Base-by-base conservation (phyloP, 2,329 filamentous ascomycete genomes). In the Tolypocladium amazonense region DNA sequence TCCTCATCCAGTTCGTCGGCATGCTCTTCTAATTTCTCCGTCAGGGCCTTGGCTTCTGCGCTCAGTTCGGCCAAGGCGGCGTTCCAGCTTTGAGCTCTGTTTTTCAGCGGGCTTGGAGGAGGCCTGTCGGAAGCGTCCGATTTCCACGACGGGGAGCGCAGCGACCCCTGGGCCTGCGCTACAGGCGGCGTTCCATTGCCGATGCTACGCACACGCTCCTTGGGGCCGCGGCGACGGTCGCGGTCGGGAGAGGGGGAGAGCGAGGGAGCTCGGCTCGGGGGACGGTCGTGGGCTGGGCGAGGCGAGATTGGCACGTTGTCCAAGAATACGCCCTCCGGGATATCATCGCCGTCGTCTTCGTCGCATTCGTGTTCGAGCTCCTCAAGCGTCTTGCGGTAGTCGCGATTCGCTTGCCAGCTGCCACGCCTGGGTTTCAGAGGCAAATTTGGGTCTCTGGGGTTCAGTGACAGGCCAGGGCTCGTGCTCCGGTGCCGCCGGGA, bases 231-330 rank as follows among this genome's bases (percentile, higher is more conserved):
- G 27, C 15, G 27, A 52, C 81, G 74, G 58, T 84, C 79, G 53
- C 81, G 74, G 58, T 84, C 80, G 0, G 81, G 82, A 0, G 82
- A 84, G 3, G 79, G 76, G 0, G 80, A 77, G 6, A 80, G 74
- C 0, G 85, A 86, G 3, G 77, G 69, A 1, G 81, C 76, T 45
- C 77, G 75, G 68, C 81, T 87, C 8, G 76, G 76, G 0, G 80
- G 73, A 20, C 85, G 78, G 62, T 87, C 83, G 30, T 76, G 76
- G 1, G 77, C 76, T 1, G 84, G 85, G 2, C 85, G 79, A n/a
- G 90, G 90, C 0, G 89, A 92, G 54, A 94, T 84, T 6, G 90
- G 90, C 2, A 94, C 87, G 64, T 94, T 94, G 74, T 90, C 89
- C 55, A 94, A 81, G 58, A 92, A 81, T 30, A 89, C 82, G 58